Percentiles rank a stretch among this genome's conserved stretches.
phyloP scores from a whole-genome alignment of 169 alveolate genomes.

The Babesia bovis region DNA sequence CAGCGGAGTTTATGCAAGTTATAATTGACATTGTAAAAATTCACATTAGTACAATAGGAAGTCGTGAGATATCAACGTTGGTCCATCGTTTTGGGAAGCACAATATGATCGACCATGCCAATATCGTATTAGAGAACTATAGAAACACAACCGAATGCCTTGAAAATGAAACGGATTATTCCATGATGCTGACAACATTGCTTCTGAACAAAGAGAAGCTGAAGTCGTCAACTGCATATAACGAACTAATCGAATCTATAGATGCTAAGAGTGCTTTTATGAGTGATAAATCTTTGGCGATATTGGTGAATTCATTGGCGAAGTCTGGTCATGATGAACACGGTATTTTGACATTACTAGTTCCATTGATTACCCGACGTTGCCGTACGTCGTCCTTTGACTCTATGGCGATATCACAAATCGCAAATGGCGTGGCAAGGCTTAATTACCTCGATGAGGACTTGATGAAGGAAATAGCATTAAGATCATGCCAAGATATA shows the following conservation, averaged over 20 bases:
- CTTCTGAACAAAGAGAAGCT: conserved; percentile 31
- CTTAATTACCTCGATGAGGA: conserved; percentile 7
- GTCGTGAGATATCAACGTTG: conserved; percentile 4
- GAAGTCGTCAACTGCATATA: neutral
- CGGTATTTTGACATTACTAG: conserved; percentile 17
- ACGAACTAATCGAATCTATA: conserved; percentile 16
- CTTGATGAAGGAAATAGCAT: conserved; percentile 23
- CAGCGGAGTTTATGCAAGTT: conserved; percentile 8
- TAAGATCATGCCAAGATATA: neutral
- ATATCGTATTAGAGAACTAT: neutral
- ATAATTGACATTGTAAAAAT: conserved; percentile 18
- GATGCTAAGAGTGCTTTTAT: conserved; percentile 31
- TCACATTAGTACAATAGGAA: neutral
- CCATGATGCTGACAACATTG: conserved; percentile 46
- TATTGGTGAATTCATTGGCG: conserved; percentile 55
- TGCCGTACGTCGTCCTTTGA: conserved; percentile 30
- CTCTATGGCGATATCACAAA: conserved; percentile 48
- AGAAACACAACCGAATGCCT: neutral
- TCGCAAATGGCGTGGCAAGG: conserved; percentile 60
- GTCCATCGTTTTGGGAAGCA: conserved; percentile 9
- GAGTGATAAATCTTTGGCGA: conserved; percentile 60
- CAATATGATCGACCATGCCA: conserved; percentile 23
- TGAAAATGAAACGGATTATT: conserved; percentile 44
- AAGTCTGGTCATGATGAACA: conserved; percentile 50
- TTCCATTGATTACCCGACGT: conserved; percentile 48